These are phyloP conservation scores for Quillaja saponaria DNA, from an alignment of 306 rosid genomes.

Conservation along the genomic window DNA sequence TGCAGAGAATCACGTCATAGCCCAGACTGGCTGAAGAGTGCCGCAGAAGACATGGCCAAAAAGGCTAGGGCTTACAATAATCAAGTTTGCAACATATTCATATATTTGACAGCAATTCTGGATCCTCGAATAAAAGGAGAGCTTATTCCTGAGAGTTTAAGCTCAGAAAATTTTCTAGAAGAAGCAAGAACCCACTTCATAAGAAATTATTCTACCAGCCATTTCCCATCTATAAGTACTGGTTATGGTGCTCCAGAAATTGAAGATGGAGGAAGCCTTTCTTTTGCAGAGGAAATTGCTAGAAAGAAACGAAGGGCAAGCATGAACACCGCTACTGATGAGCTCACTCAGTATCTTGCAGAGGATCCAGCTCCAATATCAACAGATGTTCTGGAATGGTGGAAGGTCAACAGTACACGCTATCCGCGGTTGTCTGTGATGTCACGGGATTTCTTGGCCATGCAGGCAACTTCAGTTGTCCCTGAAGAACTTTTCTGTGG, in stretches of 20 bases:
- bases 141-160: conserved; percentile 84
- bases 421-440: conserved; percentile 86
- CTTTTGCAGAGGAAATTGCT: conserved; percentile 96
- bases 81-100: conserved; percentile 85
- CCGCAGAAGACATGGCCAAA: conserved; percentile 91
- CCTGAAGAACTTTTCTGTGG: conserved; percentile 86
- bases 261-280: conserved; percentile 77
- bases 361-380: conserved; percentile 88
- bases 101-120: conserved; percentile 86
- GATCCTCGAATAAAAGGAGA: conserved; percentile 96
- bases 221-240: conserved; percentile 65
- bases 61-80: conserved; percentile 64
- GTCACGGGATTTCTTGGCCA: conserved; percentile 93
- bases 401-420: conserved; percentile 84
- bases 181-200: conserved; percentile 87
- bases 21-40: conserved; percentile 82
- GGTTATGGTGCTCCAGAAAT: conserved; percentile 67
- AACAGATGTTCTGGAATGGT: conserved; percentile 94
- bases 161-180: conserved; percentile 62
- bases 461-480: conserved; percentile 82
- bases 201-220: conserved; percentile 65
- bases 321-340: conserved; percentile 76
- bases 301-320: conserved; percentile 81
- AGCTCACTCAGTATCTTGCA: conserved; percentile 87
- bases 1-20: conserved; percentile 80